Conservation (phyloP, 345 rosid species). For the Gossypium sturtianum region DNA sequence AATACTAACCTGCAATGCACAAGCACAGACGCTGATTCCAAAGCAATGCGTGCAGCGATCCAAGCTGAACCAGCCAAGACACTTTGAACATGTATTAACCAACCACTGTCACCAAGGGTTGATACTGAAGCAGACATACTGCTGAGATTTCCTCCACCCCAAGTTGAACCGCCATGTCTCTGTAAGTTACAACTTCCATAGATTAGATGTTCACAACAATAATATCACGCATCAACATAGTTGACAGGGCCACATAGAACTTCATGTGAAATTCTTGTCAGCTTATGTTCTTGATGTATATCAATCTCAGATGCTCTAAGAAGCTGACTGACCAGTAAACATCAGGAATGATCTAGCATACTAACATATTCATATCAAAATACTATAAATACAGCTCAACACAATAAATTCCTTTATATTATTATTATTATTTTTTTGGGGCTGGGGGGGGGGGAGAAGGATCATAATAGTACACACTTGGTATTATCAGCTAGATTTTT, state of each 20-base stretch:
- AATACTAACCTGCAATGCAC: conserved; percentile 86
- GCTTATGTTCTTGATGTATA: not conserved
- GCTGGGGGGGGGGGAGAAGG: not conserved
- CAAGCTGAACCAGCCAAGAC: conserved; percentile 98
- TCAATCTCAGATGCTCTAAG: not conserved
- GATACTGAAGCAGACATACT: conserved; percentile 99
- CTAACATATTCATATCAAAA: not conserved
- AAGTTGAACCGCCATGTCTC: conserved; percentile 98
- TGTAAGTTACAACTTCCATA: conserved; percentile 26
- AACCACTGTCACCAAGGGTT: conserved; percentile 96
- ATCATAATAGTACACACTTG: not conserved
- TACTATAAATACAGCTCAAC: not conserved
- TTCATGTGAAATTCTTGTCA: not conserved
- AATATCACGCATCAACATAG: not conserved
- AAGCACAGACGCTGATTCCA: conserved; percentile 95
- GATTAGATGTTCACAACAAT: not conserved
- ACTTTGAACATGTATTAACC: conserved; percentile 95
- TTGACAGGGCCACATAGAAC: not conserved
- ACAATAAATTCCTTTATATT: too few relatives aligned
- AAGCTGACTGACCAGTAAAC: not conserved
- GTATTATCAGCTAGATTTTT: not conserved
- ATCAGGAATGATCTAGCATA: not conserved
- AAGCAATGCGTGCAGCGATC: conserved; percentile 89
- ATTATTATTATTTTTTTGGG: too few relatives aligned
- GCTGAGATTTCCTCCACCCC: conserved; percentile 99